These are phyloP conservation scores for Euphorbia peplus DNA, from an alignment of 345 rosid genomes.

Conservation along the genomic window DNA sequence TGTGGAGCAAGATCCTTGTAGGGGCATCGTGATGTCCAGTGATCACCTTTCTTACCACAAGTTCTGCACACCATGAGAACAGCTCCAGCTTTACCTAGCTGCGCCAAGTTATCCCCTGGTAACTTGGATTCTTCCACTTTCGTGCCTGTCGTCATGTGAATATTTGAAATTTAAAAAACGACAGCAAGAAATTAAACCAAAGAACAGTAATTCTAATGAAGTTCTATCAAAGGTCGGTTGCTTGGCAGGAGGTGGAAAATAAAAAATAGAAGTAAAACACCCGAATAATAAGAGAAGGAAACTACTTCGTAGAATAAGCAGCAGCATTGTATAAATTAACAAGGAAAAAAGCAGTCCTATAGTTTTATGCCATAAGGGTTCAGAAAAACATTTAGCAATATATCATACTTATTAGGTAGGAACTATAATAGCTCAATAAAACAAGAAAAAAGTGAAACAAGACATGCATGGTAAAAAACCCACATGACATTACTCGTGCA, in stretches of 20 bases:
- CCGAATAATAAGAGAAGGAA: background rate
- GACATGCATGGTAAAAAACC: background rate
- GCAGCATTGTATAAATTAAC: background rate
- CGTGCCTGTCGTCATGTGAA: conserved; percentile 40
- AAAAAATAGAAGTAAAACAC: background rate
- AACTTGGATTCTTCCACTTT: conserved; percentile 62
- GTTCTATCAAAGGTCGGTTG: background rate
- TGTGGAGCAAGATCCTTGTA: conserved; percentile 79
- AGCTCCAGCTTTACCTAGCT: conserved; percentile 65
- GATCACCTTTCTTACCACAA: conserved; percentile 91
- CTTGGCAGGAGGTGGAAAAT: background rate
- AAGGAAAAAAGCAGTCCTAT: background rate
- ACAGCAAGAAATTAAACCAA: background rate
- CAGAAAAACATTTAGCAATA: background rate
- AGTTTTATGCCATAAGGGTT: background rate
- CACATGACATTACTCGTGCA: background rate
- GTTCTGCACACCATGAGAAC: conserved; percentile 86
- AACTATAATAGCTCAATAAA: background rate
- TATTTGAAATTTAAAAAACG: background rate
- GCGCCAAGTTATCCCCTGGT: conserved; percentile 58
- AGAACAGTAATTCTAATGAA: background rate
- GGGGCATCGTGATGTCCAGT: conserved; percentile 89
- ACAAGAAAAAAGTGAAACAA: background rate
- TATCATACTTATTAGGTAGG: background rate
- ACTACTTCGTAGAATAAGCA: background rate